Evolutionary conservation across 108 stramenopile genomes (phyloP).

Genomic region (Epithemia pelagica): DNA sequence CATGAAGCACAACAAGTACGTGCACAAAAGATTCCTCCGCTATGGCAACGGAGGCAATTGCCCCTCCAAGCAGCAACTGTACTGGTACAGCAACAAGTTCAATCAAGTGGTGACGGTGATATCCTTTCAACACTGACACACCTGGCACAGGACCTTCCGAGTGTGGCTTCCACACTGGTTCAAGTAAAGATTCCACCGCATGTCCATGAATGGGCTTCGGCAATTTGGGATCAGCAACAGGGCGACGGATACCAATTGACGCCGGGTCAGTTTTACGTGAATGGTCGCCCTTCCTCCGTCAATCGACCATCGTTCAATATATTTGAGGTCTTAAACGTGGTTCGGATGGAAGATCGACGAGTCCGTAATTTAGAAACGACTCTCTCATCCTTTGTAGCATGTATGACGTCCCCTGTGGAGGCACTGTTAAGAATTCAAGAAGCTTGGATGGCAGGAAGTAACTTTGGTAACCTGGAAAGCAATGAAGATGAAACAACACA

Average conservation of each 20-base stretch:
- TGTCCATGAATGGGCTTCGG: slow-evolving; percentile 22
- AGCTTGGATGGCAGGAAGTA: slow-evolving; percentile 52
- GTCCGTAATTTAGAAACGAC: slow-evolving; percentile 36
- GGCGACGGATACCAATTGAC: slow-evolving; percentile 25
- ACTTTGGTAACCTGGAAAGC: slow-evolving; percentile 19
- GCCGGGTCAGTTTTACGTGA: slow-evolving; percentile 58
- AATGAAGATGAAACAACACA: slow-evolving; percentile 21
- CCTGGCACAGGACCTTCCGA: slow-evolving; percentile 75
- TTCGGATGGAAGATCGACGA: slow-evolving; percentile 55
- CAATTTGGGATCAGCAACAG: slow-evolving; percentile 30
- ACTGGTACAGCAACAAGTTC: slow-evolving; percentile 24
- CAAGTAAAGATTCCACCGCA: slow-evolving; percentile 38
- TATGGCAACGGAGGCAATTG: slow-evolving; percentile 71
- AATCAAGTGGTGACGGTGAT: slow-evolving; percentile 18
- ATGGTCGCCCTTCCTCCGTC: slow-evolving; percentile 49
- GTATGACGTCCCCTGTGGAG: not conserved
- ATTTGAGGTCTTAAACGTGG: slow-evolving; percentile 63
- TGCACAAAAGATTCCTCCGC: slow-evolving; percentile 58
- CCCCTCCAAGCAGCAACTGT: slow-evolving; percentile 70
- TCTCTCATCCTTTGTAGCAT: slow-evolving; percentile 23
- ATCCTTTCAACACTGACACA: slow-evolving; percentile 61
- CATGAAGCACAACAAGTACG: slow-evolving; percentile 40
- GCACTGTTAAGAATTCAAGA: slow-evolving; percentile 39
- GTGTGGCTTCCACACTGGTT: slow-evolving; percentile 66
- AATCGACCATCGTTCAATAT: slow-evolving; percentile 80